phyloP scores from a whole-genome alignment of 768 basidiomycete genomes.

The Trametes gibbosa region DNA sequence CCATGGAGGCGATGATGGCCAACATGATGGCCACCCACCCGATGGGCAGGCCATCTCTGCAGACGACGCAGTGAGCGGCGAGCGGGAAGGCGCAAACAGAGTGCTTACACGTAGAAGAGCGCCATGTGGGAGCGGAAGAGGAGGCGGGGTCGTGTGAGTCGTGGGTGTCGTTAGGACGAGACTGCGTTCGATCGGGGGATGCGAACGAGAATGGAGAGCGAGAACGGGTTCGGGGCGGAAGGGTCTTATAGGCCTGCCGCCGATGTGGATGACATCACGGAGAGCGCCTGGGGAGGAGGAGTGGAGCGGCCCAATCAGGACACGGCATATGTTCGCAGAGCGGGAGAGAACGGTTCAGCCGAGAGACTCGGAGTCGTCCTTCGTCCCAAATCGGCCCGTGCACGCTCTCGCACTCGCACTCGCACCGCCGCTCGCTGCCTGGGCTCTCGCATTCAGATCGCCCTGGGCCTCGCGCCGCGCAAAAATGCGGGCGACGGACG shows the following conservation, averaged over 20 bases:
- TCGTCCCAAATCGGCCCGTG: too few species aligned
- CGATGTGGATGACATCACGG: conserved; percentile 15
- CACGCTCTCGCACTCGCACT: too few species aligned
- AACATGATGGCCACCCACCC: conserved; percentile 62
- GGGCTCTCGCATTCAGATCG: too few species aligned
- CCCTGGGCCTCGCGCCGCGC: too few species aligned
- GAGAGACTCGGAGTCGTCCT: too few species aligned
- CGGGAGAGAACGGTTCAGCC: background rate
- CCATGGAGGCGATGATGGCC: conserved; percentile 68
- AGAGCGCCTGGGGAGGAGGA: conserved; percentile 6
- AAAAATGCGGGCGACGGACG: too few species aligned
- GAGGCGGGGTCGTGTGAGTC: background rate
- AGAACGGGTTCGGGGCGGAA: background rate
- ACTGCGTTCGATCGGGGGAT: background rate
- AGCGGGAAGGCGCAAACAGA: background rate
- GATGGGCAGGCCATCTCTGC: conserved; percentile 58
- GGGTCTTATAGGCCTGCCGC: conserved; percentile 10
- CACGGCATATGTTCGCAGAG: background rate
- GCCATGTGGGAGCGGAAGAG: conserved; percentile 22
- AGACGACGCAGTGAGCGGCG: background rate
- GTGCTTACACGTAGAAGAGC: conserved; percentile 29
- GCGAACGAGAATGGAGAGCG: background rate
- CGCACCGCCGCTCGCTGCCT: too few species aligned
- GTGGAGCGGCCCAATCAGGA: conserved; percentile 3
- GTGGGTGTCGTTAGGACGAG: background rate